Evolutionary conservation across 2,329 filamentous ascomycete species (phyloP).

Genomic region (Phialophora tarda): DNA sequence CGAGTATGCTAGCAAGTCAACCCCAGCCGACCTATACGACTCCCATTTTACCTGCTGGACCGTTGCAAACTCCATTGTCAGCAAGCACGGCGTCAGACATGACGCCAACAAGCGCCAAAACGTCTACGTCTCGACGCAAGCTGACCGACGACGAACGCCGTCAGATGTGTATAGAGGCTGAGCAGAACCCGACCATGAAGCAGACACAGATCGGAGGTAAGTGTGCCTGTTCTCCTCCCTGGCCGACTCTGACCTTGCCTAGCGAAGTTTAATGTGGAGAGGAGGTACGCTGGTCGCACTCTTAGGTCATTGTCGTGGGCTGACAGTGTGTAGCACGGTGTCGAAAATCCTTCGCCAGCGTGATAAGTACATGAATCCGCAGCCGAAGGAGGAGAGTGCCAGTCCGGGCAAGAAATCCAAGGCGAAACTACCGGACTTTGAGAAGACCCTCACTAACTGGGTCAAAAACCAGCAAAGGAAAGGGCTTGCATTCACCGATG

Average conservation of each 20-base stretch:
- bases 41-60: slow-evolving; percentile 62
- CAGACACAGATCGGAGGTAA: slow-evolving; percentile 93
- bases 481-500: slow-evolving; percentile 53
- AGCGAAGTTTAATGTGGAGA: slow-evolving; percentile 92
- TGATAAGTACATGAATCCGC: slow-evolving; percentile 84
- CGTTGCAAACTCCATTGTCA: slow-evolving; percentile 55
- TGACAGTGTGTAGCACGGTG: slow-evolving; percentile 73
- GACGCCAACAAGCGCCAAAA: slow-evolving; percentile 40
- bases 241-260: slow-evolving; percentile 43
- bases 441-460: slow-evolving; percentile 87
- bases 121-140: slow-evolving; percentile 74
- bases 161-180: slow-evolving; percentile 91
- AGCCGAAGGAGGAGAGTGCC: slow-evolving; percentile 66
- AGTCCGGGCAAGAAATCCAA: slow-evolving; percentile 83
- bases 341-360: slow-evolving; percentile 95
- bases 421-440: slow-evolving; percentile 87
- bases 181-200: slow-evolving; percentile 86
- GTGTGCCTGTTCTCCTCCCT: slow-evolving; percentile 40
- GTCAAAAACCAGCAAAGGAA: slow-evolving; percentile 78
- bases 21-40: slow-evolving; percentile 58
- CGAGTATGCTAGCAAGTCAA: slow-evolving; percentile 71
- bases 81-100: slow-evolving; percentile 52
- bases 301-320: slow-evolving; percentile 12
- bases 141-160: slow-evolving; percentile 89
- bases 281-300: slow-evolving; percentile 70